Conservation (phyloP, 768 basidiomycete genomes). For the Leccinum broughii region DNA sequence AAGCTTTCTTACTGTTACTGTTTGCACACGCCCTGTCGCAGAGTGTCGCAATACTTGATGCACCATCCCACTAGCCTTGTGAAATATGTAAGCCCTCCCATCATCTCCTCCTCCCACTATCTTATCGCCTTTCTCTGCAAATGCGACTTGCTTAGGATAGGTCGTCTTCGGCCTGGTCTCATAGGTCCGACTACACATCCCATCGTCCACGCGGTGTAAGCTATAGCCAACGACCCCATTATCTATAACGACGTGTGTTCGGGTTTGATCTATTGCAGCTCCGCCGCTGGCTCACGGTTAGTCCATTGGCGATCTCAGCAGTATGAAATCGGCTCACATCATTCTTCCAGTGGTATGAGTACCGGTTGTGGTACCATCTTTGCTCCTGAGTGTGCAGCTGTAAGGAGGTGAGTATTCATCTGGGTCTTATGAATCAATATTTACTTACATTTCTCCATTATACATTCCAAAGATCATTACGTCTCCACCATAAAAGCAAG, state of each 20-base stretch:
- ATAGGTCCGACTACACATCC: not conserved
- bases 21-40: not conserved
- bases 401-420: not conserved
- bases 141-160: not conserved
- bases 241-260: not conserved
- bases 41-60: not conserved
- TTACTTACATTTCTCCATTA: not conserved
- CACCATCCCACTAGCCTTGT: not conserved
- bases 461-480: not conserved
- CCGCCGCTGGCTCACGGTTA: not conserved
- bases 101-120: not conserved
- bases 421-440: not conserved
- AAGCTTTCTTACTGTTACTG: not conserved
- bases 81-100: not conserved
- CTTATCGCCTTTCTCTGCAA: not conserved
- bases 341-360: not conserved
- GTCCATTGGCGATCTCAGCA: not conserved
- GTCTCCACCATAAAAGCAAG: not conserved
- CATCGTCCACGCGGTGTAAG: not conserved
- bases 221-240: not conserved
- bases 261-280: not conserved
- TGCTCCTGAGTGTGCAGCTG: not conserved
- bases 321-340: not conserved
- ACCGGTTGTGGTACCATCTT: not conserved
- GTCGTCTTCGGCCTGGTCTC: not conserved